A percentile compares a stretch with the other conserved stretches of the same genome.
phyloP scores from a whole-genome alignment of 106 monocot genomes.

The Vanilla planifolia region DNA sequence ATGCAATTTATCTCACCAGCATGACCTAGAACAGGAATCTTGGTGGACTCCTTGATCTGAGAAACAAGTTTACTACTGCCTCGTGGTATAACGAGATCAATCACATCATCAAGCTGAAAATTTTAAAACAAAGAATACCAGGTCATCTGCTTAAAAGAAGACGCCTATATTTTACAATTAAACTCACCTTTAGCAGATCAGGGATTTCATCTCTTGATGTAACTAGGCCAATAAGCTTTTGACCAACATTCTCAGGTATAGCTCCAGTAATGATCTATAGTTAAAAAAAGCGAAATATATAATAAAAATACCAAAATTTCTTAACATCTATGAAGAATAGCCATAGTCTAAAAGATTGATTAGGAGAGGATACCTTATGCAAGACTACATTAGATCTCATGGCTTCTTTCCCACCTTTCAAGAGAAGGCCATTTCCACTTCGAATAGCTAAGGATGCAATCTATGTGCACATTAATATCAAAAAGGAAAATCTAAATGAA shows the following conservation, averaged over 20 bases:
- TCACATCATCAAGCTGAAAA: conserved; percentile 93
- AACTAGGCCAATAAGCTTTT: conserved; percentile 75
- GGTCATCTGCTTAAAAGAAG: neutral
- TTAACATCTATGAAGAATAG: neutral
- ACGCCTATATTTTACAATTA: neutral
- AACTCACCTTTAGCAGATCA: conserved; percentile 74
- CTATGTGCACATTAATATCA: conserved; percentile 22
- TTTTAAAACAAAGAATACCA: neutral
- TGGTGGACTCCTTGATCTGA: conserved; percentile 82
- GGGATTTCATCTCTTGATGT: conserved; percentile 92
- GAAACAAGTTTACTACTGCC: conserved; percentile 86
- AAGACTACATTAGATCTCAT: conserved; percentile 83
- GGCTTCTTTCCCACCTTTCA: conserved; percentile 98
- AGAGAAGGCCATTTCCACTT: conserved; percentile 92
- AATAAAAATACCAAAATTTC: too few species aligned
- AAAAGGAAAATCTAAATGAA: conserved; percentile 1
- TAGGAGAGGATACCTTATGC: conserved; percentile 93
- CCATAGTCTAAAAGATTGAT: neutral
- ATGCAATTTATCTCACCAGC: conserved; percentile 40
- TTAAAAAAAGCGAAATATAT: neutral
- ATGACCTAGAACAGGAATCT: conserved; percentile 94
- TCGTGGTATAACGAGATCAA: conserved; percentile 93
- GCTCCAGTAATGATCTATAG: conserved; percentile 71
- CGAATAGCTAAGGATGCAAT: conserved; percentile 89
- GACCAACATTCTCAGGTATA: conserved; percentile 55